phyloP scores from a whole-genome alignment of 2,329 filamentous ascomycete genomes.

The Thelonectria rubi region DNA sequence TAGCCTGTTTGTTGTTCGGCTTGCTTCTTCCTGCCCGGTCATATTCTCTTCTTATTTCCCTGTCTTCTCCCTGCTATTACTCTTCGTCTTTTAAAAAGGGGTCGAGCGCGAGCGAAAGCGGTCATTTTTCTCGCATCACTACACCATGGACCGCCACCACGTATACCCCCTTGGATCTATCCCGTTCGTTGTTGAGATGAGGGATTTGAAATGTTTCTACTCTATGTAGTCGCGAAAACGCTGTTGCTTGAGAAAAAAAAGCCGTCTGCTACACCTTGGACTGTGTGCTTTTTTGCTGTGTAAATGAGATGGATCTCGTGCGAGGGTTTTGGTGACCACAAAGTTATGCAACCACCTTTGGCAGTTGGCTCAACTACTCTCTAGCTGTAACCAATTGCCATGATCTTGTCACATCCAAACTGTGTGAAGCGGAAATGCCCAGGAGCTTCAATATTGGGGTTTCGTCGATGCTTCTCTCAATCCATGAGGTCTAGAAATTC shows the following conservation, averaged over 20 bases:
- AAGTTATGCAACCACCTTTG: background rate
- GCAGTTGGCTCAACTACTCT: background rate
- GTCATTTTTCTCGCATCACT: slow-evolving; percentile 1
- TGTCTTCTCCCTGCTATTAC: slow-evolving; percentile 15
- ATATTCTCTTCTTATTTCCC: slow-evolving; percentile 16
- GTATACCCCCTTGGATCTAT: slow-evolving; percentile 7
- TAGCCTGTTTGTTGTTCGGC: slow-evolving; percentile 16
- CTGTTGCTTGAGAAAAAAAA: slow-evolving; percentile 14
- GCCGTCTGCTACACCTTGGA: slow-evolving; percentile 12
- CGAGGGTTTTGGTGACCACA: background rate
- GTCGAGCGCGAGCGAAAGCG: slow-evolving; percentile 3
- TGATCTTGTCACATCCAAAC: too few species aligned
- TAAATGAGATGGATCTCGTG: background rate
- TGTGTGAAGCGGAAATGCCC: too few species aligned
- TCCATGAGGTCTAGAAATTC: background rate
- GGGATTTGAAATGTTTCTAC: slow-evolving; percentile 23
- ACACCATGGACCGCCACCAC: slow-evolving; percentile 8
- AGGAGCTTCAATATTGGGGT: too few species aligned
- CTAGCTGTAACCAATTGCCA: too few species aligned
- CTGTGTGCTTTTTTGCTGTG: background rate
- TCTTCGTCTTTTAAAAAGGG: slow-evolving; percentile 12
- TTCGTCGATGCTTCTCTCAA: background rate
- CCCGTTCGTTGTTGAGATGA: slow-evolving; percentile 7
- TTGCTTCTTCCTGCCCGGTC: slow-evolving; percentile 15
- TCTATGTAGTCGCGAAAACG: slow-evolving; percentile 25